Percentiles rank a stretch among this genome's conserved stretches.
phyloP scores from a whole-genome alignment of 768 basidiomycete genomes.

The Amanita pseudoporphyria region DNA sequence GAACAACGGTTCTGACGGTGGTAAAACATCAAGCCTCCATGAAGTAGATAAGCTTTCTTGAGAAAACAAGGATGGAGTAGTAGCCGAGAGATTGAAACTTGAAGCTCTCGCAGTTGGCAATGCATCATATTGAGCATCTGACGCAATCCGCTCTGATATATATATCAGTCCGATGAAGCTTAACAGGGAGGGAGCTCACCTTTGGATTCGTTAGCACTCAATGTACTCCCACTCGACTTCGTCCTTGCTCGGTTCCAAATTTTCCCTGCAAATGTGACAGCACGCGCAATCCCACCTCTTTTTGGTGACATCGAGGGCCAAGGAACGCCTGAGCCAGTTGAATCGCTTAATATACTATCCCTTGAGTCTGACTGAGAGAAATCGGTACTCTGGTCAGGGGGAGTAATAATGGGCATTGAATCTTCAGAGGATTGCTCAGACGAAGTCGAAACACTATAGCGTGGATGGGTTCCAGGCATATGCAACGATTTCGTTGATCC shows the following conservation, averaged over 20 bases:
- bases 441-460: conserved; percentile 50
- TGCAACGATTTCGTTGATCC: not conserved
- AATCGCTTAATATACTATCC: conserved; percentile 17
- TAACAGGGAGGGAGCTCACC: conserved; percentile 26
- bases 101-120: not conserved
- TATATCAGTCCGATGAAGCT: not conserved
- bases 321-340: conserved; percentile 18
- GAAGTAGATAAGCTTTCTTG: not conserved
- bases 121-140: not conserved
- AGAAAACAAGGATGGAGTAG: not conserved
- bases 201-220: conserved; percentile 27
- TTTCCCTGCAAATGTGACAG: conserved; percentile 52
- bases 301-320: conserved; percentile 46
- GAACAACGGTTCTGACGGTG: conserved; percentile 1
- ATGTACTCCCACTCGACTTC: conserved; percentile 38
- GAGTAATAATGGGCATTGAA: conserved; percentile 47
- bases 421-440: conserved; percentile 64
- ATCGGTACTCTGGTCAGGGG: conserved; percentile 33
- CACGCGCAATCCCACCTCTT: conserved; percentile 38
- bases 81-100: not conserved
- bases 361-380: conserved; percentile 18
- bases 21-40: not conserved
- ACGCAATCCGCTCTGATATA: conserved; percentile 5
- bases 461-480: conserved; percentile 32
- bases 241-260: conserved; percentile 47